A percentile compares a stretch with the other conserved stretches of the same genome.
phyloP scores from a whole-genome alignment of 2,329 filamentous ascomycete species.

The Trichoderma gracile region DNA sequence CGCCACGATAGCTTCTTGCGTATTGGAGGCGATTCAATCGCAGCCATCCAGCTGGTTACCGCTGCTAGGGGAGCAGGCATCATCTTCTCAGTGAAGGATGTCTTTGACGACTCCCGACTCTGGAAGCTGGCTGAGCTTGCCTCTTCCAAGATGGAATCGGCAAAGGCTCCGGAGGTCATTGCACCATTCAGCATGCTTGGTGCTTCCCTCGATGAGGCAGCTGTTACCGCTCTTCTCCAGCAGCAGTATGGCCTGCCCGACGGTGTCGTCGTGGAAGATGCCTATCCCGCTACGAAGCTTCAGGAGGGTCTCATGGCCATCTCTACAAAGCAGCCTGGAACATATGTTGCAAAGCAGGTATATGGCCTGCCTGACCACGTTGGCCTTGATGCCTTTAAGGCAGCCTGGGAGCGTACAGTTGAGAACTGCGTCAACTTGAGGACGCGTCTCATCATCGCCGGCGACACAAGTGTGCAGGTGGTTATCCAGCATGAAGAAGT shows the following conservation, averaged over 20 bases:
- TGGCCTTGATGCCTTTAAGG: constrained; percentile 33
- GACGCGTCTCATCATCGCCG: constrained; percentile 24
- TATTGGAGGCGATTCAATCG: constrained; percentile 42
- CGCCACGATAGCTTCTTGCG: constrained; percentile 26
- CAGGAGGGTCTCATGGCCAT: constrained; percentile 44
- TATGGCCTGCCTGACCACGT: constrained; percentile 29
- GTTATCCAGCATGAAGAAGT: not conserved
- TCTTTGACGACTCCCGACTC: constrained; percentile 23
- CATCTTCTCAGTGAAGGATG: constrained; percentile 18
- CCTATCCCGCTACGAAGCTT: constrained; percentile 43
- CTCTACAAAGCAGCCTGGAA: constrained; percentile 34
- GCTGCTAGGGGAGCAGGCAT: constrained; percentile 13
- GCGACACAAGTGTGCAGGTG: not conserved
- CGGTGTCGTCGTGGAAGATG: constrained; percentile 33
- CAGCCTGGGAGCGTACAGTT: constrained; percentile 33
- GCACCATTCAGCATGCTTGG: constrained; percentile 6
- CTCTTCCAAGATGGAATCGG: not conserved
- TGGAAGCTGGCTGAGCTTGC: not conserved
- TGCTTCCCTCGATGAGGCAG: not conserved
- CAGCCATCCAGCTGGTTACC: constrained; percentile 22
- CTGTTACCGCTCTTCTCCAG: not conserved
- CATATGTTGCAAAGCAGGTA: constrained; percentile 39
- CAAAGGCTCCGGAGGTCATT: accelerated
- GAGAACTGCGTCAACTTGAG: constrained; percentile 22
- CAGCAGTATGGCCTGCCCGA: not conserved